A percentile compares a stretch with the other conserved stretches of the same genome.
phyloP scores from a whole-genome alignment of 2,329 filamentous ascomycete species.

The Madurella mycetomatis region DNA sequence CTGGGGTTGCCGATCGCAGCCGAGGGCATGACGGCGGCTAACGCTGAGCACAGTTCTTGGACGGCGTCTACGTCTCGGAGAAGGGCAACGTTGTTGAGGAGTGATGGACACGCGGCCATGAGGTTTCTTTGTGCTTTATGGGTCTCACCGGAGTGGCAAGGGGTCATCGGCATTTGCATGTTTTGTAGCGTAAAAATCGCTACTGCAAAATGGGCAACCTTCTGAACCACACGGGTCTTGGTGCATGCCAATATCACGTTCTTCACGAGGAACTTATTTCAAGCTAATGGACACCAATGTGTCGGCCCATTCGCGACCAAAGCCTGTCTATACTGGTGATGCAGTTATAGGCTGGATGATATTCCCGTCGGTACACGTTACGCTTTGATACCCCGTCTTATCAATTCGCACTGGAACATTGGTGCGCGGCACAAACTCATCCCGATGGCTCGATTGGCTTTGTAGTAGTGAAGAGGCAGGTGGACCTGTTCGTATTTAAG shows the following conservation, averaged over 20 bases:
- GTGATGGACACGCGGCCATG: conserved; percentile 38
- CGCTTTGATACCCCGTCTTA: no score
- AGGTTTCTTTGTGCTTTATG: conserved; percentile 48
- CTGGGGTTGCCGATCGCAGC: background rate
- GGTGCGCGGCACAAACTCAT: no score
- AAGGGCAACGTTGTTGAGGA: conserved; percentile 87
- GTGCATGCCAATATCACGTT: conserved; percentile 21
- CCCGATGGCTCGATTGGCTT: no score
- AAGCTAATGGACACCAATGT: conserved; percentile 11
- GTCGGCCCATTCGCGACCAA: background rate
- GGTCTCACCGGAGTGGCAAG: conserved; percentile 58
- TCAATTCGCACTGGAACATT: no score
- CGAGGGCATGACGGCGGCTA: conserved; percentile 12
- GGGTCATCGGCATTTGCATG: conserved; percentile 55
- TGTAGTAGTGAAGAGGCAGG: no score
- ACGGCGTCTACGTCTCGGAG: conserved; percentile 99
- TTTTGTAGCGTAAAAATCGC: conserved; percentile 46
- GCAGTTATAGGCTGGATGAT: background rate
- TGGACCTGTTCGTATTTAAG: no score
- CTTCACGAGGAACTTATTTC: conserved; percentile 8
- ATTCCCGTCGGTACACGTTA: no score
- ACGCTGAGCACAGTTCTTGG: conserved; percentile 71
- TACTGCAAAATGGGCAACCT: conserved; percentile 33
- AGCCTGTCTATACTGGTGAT: conserved; percentile 1
- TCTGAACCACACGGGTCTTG: conserved; percentile 26